Percentiles rank a stretch among this genome's conserved stretches.
phyloP scores from a whole-genome alignment of 192 early-diverging fungal species.

The Podila epigama region DNA sequence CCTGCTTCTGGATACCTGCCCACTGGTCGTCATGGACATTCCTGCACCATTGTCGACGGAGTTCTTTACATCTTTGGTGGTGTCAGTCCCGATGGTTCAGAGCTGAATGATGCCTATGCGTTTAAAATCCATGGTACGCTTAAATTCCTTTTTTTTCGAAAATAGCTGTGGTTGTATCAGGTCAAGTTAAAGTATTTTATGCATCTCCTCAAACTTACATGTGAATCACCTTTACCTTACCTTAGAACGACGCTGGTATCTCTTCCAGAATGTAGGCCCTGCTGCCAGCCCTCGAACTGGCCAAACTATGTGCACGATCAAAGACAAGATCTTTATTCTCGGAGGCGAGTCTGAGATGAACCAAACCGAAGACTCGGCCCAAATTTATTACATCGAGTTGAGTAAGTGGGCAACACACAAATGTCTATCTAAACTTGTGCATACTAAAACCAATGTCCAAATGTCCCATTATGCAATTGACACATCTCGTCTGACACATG shows the following conservation, averaged over 20 bases:
- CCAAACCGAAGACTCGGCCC: constrained; percentile 36
- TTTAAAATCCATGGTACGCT: constrained; percentile 57
- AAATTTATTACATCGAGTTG: constrained; percentile 19
- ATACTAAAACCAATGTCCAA: too few relatives aligned
- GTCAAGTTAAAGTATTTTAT: too few relatives aligned
- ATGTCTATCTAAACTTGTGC: too few relatives aligned
- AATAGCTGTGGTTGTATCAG: too few relatives aligned
- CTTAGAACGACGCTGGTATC: constrained; percentile 62
- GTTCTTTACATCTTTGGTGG: constrained; percentile 68
- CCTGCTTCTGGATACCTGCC: constrained; percentile 58
- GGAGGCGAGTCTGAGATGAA: constrained; percentile 57
- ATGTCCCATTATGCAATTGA: too few relatives aligned
- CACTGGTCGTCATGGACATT: constrained; percentile 47
- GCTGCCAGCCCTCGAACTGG: constrained; percentile 54
- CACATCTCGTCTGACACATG: background rate
- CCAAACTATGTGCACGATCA: constrained; percentile 50
- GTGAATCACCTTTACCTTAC: background rate
- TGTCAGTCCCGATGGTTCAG: constrained; percentile 46
- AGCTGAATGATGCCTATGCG: constrained; percentile 58
- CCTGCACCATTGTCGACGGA: constrained; percentile 54
- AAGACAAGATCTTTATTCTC: constrained; percentile 58
- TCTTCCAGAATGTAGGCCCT: constrained; percentile 62
- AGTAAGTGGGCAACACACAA: too few relatives aligned
- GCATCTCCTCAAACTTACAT: background rate
- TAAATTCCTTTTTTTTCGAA: background rate